Evolutionary conservation across 345 rosid genomes (phyloP).

Genomic region (Clausena lansium): DNA sequence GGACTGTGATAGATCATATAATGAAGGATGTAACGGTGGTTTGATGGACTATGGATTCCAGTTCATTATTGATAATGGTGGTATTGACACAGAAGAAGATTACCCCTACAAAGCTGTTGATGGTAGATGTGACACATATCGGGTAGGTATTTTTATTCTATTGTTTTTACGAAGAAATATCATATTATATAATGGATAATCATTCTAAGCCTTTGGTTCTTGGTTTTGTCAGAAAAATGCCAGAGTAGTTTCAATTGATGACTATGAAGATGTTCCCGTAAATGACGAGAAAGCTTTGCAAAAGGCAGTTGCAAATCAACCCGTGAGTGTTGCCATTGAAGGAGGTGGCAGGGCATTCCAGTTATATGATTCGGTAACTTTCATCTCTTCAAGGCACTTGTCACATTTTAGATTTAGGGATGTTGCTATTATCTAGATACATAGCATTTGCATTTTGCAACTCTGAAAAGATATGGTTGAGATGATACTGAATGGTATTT

Average conservation of each 20-base stretch:
- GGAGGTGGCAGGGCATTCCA: slow-evolving; percentile 83
- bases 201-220: neutral
- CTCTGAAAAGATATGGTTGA: neutral
- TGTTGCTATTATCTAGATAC: neutral
- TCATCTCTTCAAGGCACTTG: neutral
- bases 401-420: neutral
- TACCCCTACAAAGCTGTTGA: slow-evolving; percentile 73
- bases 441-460: neutral
- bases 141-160: slow-evolving; percentile 43
- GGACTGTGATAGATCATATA: slow-evolving; percentile 74
- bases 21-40: slow-evolving; percentile 91
- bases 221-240: slow-evolving; percentile 63
- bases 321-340: slow-evolving; percentile 81
- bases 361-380: slow-evolving; percentile 61
- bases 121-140: slow-evolving; percentile 56
- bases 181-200: neutral
- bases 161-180: neutral
- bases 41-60: slow-evolving; percentile 91
- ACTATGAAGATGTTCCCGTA: slow-evolving; percentile 72
- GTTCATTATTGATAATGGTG: slow-evolving; percentile 87
- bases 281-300: slow-evolving; percentile 61
- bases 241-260: slow-evolving; percentile 66
- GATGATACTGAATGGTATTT: neutral
- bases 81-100: slow-evolving; percentile 78
- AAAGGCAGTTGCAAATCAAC: slow-evolving; percentile 83